These are phyloP conservation scores for Leishmania major DNA, from an alignment of 208 protist genomes.

Conservation along the genomic window DNA sequence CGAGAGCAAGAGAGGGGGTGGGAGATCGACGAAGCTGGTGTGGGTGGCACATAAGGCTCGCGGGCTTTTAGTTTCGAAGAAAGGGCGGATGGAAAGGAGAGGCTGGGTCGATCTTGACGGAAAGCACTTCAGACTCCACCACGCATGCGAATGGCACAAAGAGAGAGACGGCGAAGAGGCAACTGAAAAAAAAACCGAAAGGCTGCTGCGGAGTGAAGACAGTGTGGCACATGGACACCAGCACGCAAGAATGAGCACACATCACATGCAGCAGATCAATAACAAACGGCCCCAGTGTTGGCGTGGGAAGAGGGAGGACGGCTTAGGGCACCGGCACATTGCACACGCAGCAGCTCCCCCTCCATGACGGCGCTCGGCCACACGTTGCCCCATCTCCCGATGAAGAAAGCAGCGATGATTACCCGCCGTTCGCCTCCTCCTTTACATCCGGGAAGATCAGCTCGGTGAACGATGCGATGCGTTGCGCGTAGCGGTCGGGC, in stretches of 20 bases:
- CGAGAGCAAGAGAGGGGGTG: neutral
- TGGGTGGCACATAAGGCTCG: neutral
- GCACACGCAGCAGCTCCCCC: neutral
- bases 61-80: neutral
- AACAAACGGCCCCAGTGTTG: neutral
- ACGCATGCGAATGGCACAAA: neutral
- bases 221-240: neutral
- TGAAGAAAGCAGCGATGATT: too few relatives aligned
- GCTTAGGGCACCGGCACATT: neutral
- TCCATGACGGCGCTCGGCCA: neutral
- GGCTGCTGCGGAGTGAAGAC: neutral
- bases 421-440: constrained; percentile 2
- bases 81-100: neutral
- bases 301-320: neutral
- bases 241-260: neutral
- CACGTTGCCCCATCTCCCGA: neutral
- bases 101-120: neutral
- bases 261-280: neutral
- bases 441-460: constrained; percentile 69
- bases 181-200: neutral
- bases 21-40: neutral
- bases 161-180: neutral
- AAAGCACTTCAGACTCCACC: neutral
- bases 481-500: constrained; percentile 54
- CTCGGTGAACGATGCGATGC: constrained; percentile 66